A percentile compares a stretch with the other conserved stretches of the same genome.
Conservation (phyloP, 345 rosid genomes). For the Acer yangbiense region DNA sequence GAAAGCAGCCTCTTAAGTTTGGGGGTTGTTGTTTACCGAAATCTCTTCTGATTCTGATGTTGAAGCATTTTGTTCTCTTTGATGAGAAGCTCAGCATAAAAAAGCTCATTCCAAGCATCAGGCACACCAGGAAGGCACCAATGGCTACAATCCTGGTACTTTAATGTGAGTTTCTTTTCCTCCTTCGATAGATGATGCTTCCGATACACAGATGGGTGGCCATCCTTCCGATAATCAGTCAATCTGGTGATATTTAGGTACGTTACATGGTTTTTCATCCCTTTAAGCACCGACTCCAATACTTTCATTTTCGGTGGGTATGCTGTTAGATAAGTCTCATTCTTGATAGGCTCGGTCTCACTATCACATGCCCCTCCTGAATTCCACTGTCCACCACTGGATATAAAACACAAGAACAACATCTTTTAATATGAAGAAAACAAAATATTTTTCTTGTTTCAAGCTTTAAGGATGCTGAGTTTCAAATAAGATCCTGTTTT, state of each 20-base stretch:
- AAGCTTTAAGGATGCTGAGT: neutral
- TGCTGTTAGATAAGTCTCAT: conserved; percentile 59
- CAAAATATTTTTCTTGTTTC: neutral
- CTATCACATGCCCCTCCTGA: conserved; percentile 91
- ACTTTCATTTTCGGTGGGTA: conserved; percentile 84
- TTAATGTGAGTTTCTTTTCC: conserved; percentile 56
- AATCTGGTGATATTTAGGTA: conserved; percentile 83
- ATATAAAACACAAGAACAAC: conserved; percentile 19
- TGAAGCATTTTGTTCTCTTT: conserved; percentile 47
- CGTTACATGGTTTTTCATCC: conserved; percentile 77
- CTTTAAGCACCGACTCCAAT: conserved; percentile 68
- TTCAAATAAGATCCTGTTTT: neutral
- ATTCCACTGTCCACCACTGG: conserved; percentile 98
- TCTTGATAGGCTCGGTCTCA: conserved; percentile 85
- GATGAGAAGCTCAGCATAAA: conserved; percentile 71
- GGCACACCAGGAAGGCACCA: conserved; percentile 99
- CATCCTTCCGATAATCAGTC: conserved; percentile 90
- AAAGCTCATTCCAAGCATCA: conserved; percentile 87
- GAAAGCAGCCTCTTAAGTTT: neutral
- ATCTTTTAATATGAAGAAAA: neutral
- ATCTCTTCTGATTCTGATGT: conserved; percentile 33
- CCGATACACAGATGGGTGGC: conserved; percentile 90
- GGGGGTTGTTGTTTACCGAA: conserved; percentile 28
- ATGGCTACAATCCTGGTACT: conserved; percentile 94
- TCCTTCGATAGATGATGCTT: conserved; percentile 44